These are phyloP conservation scores for Nannochloropsis salina DNA, from an alignment of 108 stramenopile species.

Conservation along the genomic window DNA sequence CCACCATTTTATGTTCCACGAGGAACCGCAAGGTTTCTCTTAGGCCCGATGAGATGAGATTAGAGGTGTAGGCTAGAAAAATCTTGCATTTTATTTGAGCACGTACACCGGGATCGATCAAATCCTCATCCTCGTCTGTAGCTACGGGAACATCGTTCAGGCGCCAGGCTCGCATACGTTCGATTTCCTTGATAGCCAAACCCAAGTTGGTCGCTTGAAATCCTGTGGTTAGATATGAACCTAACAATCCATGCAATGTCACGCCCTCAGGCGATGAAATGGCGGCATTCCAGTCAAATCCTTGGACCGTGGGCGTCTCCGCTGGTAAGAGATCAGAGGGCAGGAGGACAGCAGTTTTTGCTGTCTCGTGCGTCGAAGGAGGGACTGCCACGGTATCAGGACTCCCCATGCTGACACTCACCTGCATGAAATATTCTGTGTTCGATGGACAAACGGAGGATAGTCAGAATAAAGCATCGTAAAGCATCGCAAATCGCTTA, in stretches of 20 bases:
- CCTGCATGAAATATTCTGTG: too few relatives aligned
- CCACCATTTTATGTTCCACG: conserved; percentile 90
- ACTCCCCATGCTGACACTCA: too few relatives aligned
- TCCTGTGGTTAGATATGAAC: conserved; percentile 71
- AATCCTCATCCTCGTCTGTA: conserved; percentile 68
- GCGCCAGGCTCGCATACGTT: conserved; percentile 87
- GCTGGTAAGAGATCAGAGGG: background rate
- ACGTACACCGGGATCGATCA: conserved; percentile 56
- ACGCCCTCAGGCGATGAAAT: conserved; percentile 25
- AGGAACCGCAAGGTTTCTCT: conserved; percentile 92
- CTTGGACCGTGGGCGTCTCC: background rate
- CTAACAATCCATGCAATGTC: conserved; percentile 66
- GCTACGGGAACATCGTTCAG: conserved; percentile 69
- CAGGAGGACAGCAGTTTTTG: background rate
- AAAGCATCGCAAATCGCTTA: too few relatives aligned
- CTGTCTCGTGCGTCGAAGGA: background rate
- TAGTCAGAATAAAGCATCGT: too few relatives aligned
- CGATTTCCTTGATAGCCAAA: conserved; percentile 83
- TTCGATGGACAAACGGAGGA: too few relatives aligned
- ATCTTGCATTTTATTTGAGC: conserved; percentile 73
- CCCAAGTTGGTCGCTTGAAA: conserved; percentile 89
- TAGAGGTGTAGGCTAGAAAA: conserved; percentile 92
- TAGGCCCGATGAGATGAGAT: conserved; percentile 94
- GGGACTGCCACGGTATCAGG: background rate
- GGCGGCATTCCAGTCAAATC: conserved; percentile 19